These are phyloP conservation scores for Botrytis medusae DNA, from an alignment of 2,329 filamentous ascomycete species.

Conservation along the genomic window DNA sequence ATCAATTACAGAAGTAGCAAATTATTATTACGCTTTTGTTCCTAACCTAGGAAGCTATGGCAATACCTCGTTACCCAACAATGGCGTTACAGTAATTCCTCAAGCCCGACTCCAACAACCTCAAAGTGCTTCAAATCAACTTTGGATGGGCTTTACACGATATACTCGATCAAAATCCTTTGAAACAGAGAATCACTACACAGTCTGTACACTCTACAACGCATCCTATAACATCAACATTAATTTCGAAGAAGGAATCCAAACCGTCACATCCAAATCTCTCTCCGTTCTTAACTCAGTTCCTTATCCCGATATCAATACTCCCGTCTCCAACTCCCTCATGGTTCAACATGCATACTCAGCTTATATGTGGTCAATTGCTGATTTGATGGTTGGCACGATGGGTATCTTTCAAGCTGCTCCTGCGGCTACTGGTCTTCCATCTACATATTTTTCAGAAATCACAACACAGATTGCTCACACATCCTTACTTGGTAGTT, in stretches of 20 bases:
- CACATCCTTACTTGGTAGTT: conserved; percentile 27
- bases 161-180: conserved; percentile 12
- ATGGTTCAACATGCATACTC: conserved; percentile 28
- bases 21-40: conserved; percentile 27
- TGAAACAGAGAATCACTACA: conserved; percentile 18
- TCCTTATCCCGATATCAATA: conserved; percentile 21
- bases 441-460: conserved; percentile 20
- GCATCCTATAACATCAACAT: conserved; percentile 27
- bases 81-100: background rate
- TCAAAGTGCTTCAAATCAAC: conserved; percentile 25
- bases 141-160: conserved; percentile 26
- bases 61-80: conserved; percentile 3
- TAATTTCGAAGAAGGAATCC: conserved; percentile 23
- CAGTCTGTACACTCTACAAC: conserved; percentile 25
- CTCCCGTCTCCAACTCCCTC: background rate
- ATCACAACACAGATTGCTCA: conserved; percentile 26
- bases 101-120: conserved; percentile 24
- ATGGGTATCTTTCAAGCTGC: conserved; percentile 24
- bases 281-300: conserved; percentile 13
- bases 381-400: conserved; percentile 25
- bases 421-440: conserved; percentile 8
- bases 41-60: conserved; percentile 22
- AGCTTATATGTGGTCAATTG: conserved; percentile 26
- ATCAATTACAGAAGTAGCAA: conserved; percentile 19
- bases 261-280: conserved; percentile 19